Base-by-base conservation (phyloP, 2,329 filamentous ascomycete genomes). In the Fusarium graminum region DNA sequence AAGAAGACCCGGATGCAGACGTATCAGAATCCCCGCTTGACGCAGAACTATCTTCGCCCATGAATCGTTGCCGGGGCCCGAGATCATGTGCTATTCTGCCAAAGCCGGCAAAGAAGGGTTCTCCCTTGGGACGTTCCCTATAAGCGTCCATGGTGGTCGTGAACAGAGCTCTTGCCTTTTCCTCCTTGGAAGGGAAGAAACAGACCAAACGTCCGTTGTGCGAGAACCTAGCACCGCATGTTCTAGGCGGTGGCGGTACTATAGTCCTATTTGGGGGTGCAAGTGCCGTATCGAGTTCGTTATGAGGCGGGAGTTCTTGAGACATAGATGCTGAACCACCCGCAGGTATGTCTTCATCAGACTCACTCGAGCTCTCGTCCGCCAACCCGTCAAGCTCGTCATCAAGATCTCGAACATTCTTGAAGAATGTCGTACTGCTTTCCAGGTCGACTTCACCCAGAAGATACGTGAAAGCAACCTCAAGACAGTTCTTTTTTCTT, bases 331-430 rank as follows among this genome's bases (percentile, higher is more conserved):
- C 84, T 10, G 84, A 86, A 17, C 82, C 83, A 5, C 83, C 83
- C 3, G 82, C 74, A 1, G 82, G 81, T 12, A 85, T 84, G 25
- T 84, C 81, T 43, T 81, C 81, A 38, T 93, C 92, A 22, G 94
- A 92, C 67, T 94, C 92, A 71, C 92, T 96, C 4, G 93, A 97
- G 68, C 92, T 94, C 67, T 95, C 92, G 57, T 92, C 91, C 29
- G 81, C 84, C 34, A 88, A 76, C 4, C 80, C 86, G 59, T 84
- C 85, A 7, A 86, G 72, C 44, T 83, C 82, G 71, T 87, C 83
- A 52, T 86, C 87, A 9, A 88, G 76, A 66, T 91, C 89, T 66
- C 88, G 84, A 12, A 90, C 86, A 63, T 87, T 87, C 64, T 87
- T 86, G 72, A 90, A 88, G 62, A 86, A 85, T 1, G 83, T 85